Percentiles rank a stretch among this genome's conserved stretches.
These are phyloP conservation scores for Albugo candida DNA, from an alignment of 352 stramenopile species.

Conservation along the genomic window DNA sequence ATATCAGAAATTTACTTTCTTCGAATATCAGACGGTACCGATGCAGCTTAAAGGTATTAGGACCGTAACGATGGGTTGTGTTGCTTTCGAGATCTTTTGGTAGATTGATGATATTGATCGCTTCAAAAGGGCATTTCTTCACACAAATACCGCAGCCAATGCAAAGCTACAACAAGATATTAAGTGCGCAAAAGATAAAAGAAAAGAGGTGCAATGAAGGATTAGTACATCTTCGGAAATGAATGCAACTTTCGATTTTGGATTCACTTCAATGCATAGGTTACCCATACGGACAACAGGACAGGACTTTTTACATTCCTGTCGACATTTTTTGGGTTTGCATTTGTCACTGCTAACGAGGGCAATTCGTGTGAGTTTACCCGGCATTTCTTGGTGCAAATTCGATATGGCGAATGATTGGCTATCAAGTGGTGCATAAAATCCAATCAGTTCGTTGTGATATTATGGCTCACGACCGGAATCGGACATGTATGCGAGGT, in stretches of 20 bases:
- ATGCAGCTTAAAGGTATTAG: constrained; percentile 99
- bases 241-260: constrained; percentile 94
- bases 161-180: constrained; percentile 72
- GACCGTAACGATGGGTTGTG: constrained; percentile 98
- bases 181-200: constrained; percentile 7
- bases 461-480: no score
- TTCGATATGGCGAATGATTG: no score
- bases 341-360: constrained; percentile 97
- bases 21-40: constrained; percentile 14
- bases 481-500: no score
- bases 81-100: constrained; percentile 97
- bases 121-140: constrained; percentile 99
- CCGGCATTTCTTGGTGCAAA: constrained; percentile 25
- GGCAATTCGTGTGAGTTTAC: constrained; percentile 94
- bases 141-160: constrained; percentile 99
- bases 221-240: constrained; percentile 83
- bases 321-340: constrained; percentile 98
- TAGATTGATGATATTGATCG: constrained; percentile 99
- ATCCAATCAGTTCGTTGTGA: no score
- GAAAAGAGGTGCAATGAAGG: neutral
- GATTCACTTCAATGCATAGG: constrained; percentile 97
- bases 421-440: no score
- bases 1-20: neutral
- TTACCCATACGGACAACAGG: constrained; percentile 98
- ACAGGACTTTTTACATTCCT: constrained; percentile 99